These are phyloP conservation scores for Myxozyma lipomycoides DNA, from an alignment of 805 yeast genomes.

Conservation along the genomic window DNA sequence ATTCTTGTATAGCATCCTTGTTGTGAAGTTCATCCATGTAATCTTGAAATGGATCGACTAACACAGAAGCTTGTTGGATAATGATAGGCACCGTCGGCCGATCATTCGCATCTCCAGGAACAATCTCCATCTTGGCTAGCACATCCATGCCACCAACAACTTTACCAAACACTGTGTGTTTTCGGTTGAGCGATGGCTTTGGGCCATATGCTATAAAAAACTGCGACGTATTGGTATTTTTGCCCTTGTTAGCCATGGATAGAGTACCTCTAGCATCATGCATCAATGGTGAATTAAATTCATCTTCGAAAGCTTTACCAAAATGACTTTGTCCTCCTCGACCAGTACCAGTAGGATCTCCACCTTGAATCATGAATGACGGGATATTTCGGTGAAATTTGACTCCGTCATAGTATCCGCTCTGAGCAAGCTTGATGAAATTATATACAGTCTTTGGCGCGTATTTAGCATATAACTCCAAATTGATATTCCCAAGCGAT, in stretches of 20 bases:
- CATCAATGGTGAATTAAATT: slow-evolving; percentile 57
- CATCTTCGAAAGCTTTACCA: slow-evolving; percentile 36
- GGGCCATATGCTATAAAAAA: slow-evolving; percentile 78
- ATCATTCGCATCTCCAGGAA: slow-evolving; percentile 22
- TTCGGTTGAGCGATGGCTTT: slow-evolving; percentile 62
- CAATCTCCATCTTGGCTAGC: slow-evolving; percentile 45
- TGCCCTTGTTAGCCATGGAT: slow-evolving; percentile 92
- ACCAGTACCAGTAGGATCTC: slow-evolving; percentile 40
- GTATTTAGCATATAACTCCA: slow-evolving; percentile 68
- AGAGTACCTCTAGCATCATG: slow-evolving; percentile 77
- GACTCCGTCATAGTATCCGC: slow-evolving; percentile 37
- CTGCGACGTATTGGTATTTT: slow-evolving; percentile 89
- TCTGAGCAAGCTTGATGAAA: slow-evolving; percentile 49
- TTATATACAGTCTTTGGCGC: slow-evolving; percentile 47
- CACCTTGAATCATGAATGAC: slow-evolving; percentile 39
- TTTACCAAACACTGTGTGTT: slow-evolving; percentile 56
- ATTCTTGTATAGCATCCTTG: not conserved
- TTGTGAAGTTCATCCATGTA: slow-evolving; percentile 18
- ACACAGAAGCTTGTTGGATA: slow-evolving; percentile 18
- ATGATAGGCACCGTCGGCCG: slow-evolving; percentile 22
- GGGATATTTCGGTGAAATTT: slow-evolving; percentile 36
- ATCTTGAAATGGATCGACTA: slow-evolving; percentile 30
- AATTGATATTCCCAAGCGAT: slow-evolving; percentile 40
- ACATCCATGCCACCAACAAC: slow-evolving; percentile 49
- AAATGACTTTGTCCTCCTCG: slow-evolving; percentile 33